phyloP scores from a whole-genome alignment of 371 early-diverging fungal genomes.

The Chytridium lagenaria region DNA sequence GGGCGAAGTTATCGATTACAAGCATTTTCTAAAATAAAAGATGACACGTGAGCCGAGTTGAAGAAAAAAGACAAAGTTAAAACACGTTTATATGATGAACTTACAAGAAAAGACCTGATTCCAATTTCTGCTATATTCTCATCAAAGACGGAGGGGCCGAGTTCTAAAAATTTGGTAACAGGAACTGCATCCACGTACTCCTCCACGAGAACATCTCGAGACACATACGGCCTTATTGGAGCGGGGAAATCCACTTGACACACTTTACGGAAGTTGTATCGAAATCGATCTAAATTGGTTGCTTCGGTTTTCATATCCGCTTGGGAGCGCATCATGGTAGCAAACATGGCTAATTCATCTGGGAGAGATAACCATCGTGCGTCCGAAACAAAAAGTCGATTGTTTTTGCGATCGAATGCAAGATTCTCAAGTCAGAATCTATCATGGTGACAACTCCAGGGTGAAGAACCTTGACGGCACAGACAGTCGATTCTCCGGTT shows the following conservation, averaged over 20 bases:
- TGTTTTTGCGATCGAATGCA: constrained; percentile 71
- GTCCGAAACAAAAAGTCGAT: constrained; percentile 71
- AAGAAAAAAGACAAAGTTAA: no score
- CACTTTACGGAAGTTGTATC: constrained; percentile 67
- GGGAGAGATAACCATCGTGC: constrained; percentile 84
- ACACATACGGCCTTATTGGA: constrained; percentile 66
- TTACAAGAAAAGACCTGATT: constrained; percentile 64
- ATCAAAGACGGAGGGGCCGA: constrained; percentile 63
- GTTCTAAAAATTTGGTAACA: constrained; percentile 71
- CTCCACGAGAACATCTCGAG: constrained; percentile 81
- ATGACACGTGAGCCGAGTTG: background rate
- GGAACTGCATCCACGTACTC: constrained; percentile 81
- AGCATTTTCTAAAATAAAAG: constrained; percentile 72
- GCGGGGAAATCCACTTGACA: constrained; percentile 66
- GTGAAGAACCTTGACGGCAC: constrained; percentile 93
- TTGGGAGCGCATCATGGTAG: constrained; percentile 90
- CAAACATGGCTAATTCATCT: constrained; percentile 88
- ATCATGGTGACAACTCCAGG: constrained; percentile 77
- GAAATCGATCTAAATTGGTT: constrained; percentile 72
- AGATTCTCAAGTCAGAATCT: constrained; percentile 78
- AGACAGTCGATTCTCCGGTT: background rate
- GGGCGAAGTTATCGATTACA: constrained; percentile 89
- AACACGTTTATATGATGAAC: no score
- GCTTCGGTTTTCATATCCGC: constrained; percentile 88
- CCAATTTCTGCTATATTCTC: constrained; percentile 77